Base-by-base conservation (phyloP, 2,329 filamentous ascomycete species). In the Cladosporium sp. region DNA sequence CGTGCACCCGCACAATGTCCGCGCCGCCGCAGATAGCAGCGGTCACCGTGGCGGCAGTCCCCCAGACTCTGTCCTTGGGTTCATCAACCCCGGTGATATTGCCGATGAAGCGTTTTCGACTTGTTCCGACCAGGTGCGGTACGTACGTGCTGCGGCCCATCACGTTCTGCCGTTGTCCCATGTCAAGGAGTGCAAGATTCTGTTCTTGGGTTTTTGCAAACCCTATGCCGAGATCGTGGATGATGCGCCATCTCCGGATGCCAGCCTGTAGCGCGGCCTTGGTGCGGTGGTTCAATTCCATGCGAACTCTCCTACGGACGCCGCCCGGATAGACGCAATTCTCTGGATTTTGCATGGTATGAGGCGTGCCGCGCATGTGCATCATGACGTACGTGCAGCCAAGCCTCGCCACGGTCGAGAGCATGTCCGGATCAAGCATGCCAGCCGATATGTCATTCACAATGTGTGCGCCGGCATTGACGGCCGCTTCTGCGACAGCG, bases 401-500 rank as follows among this genome's bases (percentile, higher is more conserved):
- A 0, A 93, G 78, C 4, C 79, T 75, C 0, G 88, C 92, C 55
- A 92, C 85, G 0, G 88, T 90, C 12, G 83, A 62, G 1, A 99
- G 80, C 90, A 99, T 97, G 1, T 79, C 77, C 0, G 80, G 72
- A 66, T 97, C 93, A 44, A 96, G 75, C 3, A 76, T 65, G 3
- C 93, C 93, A 1, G 86, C 89, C 0, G 89, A 95, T 30, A 99
- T 84, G 68, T 99, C 93, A 71, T 99, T 99, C 71, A 99, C 83
- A 56, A 99, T 87, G 66, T 96, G 85, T 6, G 91, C 92, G 44
- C 93, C 93, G 4, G 85, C 88, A 20, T 75, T 72, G 51, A 93
- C 77, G 15, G 89, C 88, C 17, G 82, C 82, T 60, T 84, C 80
- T 2, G 92, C 93, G 1, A 99, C 92, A 1, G 76, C 73, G 0